phyloP scores from a whole-genome alignment of 768 basidiomycete species.

The Sarcomyxa edulis region DNA sequence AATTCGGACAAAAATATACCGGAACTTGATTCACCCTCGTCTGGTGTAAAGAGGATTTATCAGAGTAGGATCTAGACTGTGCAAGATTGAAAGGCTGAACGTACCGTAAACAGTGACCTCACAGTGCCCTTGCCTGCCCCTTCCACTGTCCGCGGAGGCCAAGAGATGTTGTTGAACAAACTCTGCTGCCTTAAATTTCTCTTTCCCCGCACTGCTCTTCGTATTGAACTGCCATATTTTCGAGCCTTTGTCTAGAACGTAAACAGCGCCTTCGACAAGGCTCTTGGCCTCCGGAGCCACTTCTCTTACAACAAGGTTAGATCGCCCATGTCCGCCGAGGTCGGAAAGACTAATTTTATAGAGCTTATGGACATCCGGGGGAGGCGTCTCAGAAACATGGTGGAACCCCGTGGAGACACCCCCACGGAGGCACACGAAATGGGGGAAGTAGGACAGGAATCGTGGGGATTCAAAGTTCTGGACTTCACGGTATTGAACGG shows the following conservation, averaged over 20 bases:
- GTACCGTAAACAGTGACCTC: slow-evolving; percentile 46
- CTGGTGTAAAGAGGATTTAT: slow-evolving; percentile 23
- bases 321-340: slow-evolving; percentile 12
- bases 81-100: slow-evolving; percentile 8
- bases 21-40: slow-evolving; percentile 45
- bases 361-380: slow-evolving; percentile 39
- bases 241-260: slow-evolving; percentile 53
- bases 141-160: slow-evolving; percentile 33
- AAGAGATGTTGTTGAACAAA: too few relatives aligned
- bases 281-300: slow-evolving; percentile 38
- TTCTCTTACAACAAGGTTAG: slow-evolving; percentile 41
- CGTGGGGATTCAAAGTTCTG: slow-evolving; percentile 51
- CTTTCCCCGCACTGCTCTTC: slow-evolving; percentile 47
- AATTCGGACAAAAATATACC: slow-evolving; percentile 44
- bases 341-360: slow-evolving; percentile 42
- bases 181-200: slow-evolving; percentile 57
- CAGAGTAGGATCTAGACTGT: not conserved
- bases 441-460: slow-evolving; percentile 47
- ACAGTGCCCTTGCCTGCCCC: slow-evolving; percentile 35
- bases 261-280: slow-evolving; percentile 50
- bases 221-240: slow-evolving; percentile 54
- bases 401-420: slow-evolving; percentile 49
- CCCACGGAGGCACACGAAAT: slow-evolving; percentile 39
- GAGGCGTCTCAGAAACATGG: slow-evolving; percentile 38
- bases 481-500: slow-evolving; percentile 59